phyloP scores from a whole-genome alignment of 495 filamentous ascomycete genomes.

The Neurospora sp. region DNA sequence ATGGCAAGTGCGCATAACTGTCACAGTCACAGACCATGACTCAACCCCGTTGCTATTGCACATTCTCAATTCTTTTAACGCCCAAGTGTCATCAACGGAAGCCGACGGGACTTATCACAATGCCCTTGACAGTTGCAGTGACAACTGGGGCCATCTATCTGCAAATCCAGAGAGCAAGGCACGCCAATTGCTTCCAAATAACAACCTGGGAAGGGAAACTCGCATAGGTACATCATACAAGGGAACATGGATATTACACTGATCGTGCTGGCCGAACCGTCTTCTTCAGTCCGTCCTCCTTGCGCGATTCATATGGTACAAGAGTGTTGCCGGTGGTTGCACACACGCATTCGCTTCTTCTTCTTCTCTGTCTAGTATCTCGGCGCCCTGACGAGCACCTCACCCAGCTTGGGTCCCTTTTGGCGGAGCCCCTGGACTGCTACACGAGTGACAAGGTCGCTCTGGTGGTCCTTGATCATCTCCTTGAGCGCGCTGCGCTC shows the following conservation, averaged over 20 bases:
- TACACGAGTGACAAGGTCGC: slow-evolving; percentile 48
- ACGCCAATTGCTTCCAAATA: not conserved
- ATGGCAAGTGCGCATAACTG: not conserved
- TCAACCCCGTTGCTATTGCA: not conserved
- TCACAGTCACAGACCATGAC: not conserved
- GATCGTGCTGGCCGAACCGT: not conserved
- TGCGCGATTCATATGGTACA: not conserved
- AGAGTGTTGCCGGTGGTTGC: not conserved
- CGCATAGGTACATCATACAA: not conserved
- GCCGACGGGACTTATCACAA: not conserved
- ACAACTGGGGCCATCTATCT: not conserved
- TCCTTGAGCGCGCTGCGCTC: slow-evolving; percentile 70
- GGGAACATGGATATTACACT: not conserved
- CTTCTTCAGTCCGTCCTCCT: not conserved
- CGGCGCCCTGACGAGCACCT: slow-evolving; percentile 4
- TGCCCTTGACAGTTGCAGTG: not conserved
- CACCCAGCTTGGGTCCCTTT: slow-evolving; percentile 11
- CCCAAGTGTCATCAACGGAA: not conserved
- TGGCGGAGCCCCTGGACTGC: slow-evolving; percentile 18
- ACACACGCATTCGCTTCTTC: not conserved
- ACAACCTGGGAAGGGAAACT: not conserved
- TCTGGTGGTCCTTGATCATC: slow-evolving; percentile 66
- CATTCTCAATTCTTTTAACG: not conserved
- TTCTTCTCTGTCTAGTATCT: not conserved
- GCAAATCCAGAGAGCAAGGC: not conserved